A percentile compares a stretch with the other conserved stretches of the same genome.
Evolutionary conservation across 805 yeast genomes (phyloP).

Genomic region (Suhomyces tanzawaensis): DNA sequence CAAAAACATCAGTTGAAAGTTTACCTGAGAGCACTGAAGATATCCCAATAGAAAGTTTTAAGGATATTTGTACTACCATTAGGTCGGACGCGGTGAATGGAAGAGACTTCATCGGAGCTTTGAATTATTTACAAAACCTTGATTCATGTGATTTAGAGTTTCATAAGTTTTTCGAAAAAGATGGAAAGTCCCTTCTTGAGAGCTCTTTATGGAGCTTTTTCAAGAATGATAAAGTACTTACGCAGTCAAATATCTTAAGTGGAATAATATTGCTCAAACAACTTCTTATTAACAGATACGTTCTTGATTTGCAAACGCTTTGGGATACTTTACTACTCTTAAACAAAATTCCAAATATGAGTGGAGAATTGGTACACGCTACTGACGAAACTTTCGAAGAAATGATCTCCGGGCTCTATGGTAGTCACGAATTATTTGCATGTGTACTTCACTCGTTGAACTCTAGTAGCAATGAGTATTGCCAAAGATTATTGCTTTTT

Average conservation of each 20-base stretch:
- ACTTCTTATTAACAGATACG: constrained; percentile 26
- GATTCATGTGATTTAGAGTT: constrained; percentile 12
- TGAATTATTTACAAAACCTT: constrained; percentile 17
- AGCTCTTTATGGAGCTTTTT: constrained; percentile 16
- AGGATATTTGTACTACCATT: constrained; percentile 14
- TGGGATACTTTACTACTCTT: constrained; percentile 26
- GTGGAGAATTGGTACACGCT: constrained; percentile 24
- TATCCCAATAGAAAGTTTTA: constrained; percentile 17
- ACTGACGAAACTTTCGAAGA: constrained; percentile 31
- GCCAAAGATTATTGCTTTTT: constrained; percentile 14
- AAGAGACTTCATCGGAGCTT: constrained; percentile 13
- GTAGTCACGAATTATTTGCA: constrained; percentile 18
- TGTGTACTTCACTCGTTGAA: constrained; percentile 15
- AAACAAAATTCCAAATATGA: constrained; percentile 10
- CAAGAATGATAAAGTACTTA: constrained; percentile 3
- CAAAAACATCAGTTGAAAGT: constrained; percentile 17
- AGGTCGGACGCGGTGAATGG: constrained; percentile 6
- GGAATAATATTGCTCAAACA: constrained; percentile 39
- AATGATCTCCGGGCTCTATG: constrained; percentile 25
- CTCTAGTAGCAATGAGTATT: neutral
- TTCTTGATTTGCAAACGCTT: constrained; percentile 18
- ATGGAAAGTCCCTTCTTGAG: constrained; percentile 17
- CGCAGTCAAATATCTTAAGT: constrained; percentile 17
- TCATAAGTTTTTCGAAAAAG: constrained; percentile 13
- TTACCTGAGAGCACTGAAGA: constrained; percentile 9